Evolutionary conservation across 1,284 basidiomycete genomes (phyloP).

Genomic region (Cryptococcus jaspeensis): DNA sequence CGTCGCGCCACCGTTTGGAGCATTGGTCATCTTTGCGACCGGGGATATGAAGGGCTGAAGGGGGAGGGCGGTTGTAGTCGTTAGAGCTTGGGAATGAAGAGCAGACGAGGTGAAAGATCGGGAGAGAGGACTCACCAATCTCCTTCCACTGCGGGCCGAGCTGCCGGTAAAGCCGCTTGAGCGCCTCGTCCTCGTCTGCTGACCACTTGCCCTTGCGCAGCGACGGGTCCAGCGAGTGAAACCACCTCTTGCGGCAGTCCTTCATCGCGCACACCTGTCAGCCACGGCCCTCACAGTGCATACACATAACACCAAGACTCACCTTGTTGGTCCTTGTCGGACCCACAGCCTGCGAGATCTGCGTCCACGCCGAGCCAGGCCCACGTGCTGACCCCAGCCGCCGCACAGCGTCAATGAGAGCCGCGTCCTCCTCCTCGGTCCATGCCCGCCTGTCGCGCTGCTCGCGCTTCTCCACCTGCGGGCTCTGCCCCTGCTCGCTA

Average conservation of each 20-base stretch:
- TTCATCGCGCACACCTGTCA: neutral
- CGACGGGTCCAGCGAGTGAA: constrained; percentile 22
- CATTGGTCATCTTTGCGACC: constrained; percentile 30
- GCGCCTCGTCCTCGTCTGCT: constrained; percentile 19
- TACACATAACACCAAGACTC: constrained; percentile 5
- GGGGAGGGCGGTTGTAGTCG: no score
- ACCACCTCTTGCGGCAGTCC: constrained; percentile 31
- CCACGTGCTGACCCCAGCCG: constrained; percentile 15
- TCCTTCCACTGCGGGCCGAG: constrained; percentile 26
- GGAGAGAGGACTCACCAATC: constrained; percentile 19
- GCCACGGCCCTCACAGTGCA: neutral
- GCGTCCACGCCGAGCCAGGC: constrained; percentile 19
- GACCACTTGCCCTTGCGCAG: constrained; percentile 28
- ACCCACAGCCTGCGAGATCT: constrained; percentile 12
- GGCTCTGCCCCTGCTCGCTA: no score
- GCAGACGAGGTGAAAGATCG: no score
- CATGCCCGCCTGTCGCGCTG: constrained; percentile 15
- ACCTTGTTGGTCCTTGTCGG: constrained; percentile 22
- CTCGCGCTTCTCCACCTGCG: no score
- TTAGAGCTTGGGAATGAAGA: neutral
- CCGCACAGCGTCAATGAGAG: constrained; percentile 19
- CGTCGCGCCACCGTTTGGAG: constrained; percentile 29
- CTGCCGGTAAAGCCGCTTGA: constrained; percentile 17
- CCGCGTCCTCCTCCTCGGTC: constrained; percentile 21
- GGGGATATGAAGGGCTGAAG: constrained; percentile 21